These are phyloP conservation scores for Candida ponderosae DNA, from an alignment of 805 yeast genomes.

Conservation along the genomic window DNA sequence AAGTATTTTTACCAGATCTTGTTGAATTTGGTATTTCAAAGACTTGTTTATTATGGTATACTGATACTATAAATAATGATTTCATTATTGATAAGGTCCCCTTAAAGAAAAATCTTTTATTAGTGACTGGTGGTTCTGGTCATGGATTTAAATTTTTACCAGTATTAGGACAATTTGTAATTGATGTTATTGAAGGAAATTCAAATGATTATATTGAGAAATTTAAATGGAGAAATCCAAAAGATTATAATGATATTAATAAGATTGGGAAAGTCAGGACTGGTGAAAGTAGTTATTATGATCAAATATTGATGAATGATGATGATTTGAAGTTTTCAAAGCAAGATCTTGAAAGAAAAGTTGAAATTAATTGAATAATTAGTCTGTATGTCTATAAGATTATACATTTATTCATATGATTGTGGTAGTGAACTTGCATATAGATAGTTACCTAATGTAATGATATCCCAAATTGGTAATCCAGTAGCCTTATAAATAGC, in stretches of 20 bases:
- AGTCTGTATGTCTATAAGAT: too few species aligned
- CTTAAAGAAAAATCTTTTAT: constrained; percentile 6
- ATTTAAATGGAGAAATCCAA: constrained; percentile 26
- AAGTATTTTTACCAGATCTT: constrained; percentile 21
- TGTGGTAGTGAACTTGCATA: constrained; percentile 4
- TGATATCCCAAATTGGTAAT: constrained; percentile 25
- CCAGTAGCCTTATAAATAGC: constrained; percentile 17
- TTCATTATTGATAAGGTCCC: constrained; percentile 18
- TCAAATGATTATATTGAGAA: constrained; percentile 21
- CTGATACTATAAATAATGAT: constrained; percentile 21
- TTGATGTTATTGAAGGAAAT: constrained; percentile 24
- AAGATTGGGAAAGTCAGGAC: constrained; percentile 43
- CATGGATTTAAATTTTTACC: constrained; percentile 23
- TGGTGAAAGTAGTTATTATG: constrained; percentile 54
- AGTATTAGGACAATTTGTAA: constrained; percentile 19
- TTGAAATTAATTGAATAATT: too few species aligned
- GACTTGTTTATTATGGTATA: constrained; percentile 14
- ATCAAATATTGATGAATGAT: constrained; percentile 13
- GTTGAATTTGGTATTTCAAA: constrained; percentile 9
- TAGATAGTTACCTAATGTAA: constrained; percentile 17
- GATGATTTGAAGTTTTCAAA: constrained; percentile 10
- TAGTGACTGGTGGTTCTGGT: constrained; percentile 24
- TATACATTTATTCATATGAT: too few species aligned
- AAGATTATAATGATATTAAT: constrained; percentile 22
- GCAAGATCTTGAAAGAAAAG: not conserved